phyloP scores from a whole-genome alignment of 805 yeast species.

The Scheffersomyces lignosus region DNA sequence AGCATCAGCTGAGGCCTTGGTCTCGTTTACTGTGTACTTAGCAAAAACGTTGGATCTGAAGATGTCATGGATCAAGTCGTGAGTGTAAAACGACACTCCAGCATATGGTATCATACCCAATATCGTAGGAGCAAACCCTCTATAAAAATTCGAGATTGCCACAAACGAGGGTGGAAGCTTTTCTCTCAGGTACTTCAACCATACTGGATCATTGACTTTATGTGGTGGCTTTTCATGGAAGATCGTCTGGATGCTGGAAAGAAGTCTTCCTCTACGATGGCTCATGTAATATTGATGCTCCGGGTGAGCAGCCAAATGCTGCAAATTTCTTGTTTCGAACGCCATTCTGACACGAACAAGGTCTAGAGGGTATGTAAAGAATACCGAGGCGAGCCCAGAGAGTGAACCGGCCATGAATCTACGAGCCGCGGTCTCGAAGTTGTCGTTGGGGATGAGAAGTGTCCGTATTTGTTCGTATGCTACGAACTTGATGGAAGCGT shows the following conservation, averaged over 20 bases:
- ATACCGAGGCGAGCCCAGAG: conserved; percentile 85
- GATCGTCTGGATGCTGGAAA: conserved; percentile 31
- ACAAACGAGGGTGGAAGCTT: conserved; percentile 30
- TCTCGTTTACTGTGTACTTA: conserved; percentile 46
- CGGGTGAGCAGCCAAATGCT: conserved; percentile 19
- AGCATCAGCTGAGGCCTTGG: conserved; percentile 2
- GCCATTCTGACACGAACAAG: conserved; percentile 89
- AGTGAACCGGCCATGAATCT: conserved; percentile 86
- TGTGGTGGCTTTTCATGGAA: conserved; percentile 39
- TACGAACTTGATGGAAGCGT: conserved; percentile 95
- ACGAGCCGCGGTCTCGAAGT: conserved; percentile 76
- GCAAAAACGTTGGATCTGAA: conserved; percentile 63
- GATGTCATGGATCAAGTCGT: conserved; percentile 85
- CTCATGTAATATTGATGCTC: conserved; percentile 24
- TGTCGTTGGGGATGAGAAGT: conserved; percentile 69
- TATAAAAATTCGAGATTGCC: conserved; percentile 69
- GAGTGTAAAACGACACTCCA: conserved; percentile 94
- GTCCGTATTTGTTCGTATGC: conserved; percentile 92
- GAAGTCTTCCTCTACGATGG: conserved; percentile 29
- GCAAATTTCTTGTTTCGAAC: conserved; percentile 62
- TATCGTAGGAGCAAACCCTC: conserved; percentile 93
- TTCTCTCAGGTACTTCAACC: conserved; percentile 37
- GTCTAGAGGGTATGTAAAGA: conserved; percentile 89
- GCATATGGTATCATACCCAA: conserved; percentile 97
- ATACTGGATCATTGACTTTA: conserved; percentile 30